These are phyloP conservation scores for Tricholoma bakamatsutake DNA, from an alignment of 768 basidiomycete species.

Conservation along the genomic window DNA sequence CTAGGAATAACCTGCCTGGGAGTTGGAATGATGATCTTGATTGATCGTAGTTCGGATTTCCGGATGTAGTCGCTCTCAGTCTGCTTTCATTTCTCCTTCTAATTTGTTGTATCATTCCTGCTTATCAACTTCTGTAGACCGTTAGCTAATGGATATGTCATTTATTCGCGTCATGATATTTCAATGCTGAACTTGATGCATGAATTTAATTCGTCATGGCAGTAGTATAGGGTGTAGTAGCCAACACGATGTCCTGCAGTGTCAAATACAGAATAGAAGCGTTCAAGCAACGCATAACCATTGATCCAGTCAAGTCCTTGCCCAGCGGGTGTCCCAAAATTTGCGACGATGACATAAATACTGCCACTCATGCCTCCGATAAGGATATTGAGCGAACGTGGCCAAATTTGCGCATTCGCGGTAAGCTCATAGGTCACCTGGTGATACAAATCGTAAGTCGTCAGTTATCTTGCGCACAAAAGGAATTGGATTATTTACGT, in stretches of 20 bases:
- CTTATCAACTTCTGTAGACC: not conserved
- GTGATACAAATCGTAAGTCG: not conserved
- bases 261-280: constrained; percentile 65
- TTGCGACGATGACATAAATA: constrained; percentile 30
- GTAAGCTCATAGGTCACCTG: constrained; percentile 34
- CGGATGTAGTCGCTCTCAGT: not conserved
- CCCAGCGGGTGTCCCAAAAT: constrained; percentile 35
- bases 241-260: constrained; percentile 51
- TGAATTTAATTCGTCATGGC: constrained; percentile 29
- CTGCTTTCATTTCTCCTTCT: not conserved
- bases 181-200: not conserved
- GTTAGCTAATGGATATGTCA: not conserved
- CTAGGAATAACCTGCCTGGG: constrained; percentile 32
- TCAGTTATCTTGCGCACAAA: not conserved
- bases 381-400: constrained; percentile 25
- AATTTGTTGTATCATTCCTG: not conserved
- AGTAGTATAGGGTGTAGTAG: constrained; percentile 42
- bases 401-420: constrained; percentile 34
- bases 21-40: constrained; percentile 40
- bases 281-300: constrained; percentile 47
- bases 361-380: constrained; percentile 26
- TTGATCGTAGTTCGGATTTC: constrained; percentile 20
- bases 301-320: constrained; percentile 52
- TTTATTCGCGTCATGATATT: not conserved
- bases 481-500: constrained; percentile 28